Percentiles rank a stretch among this genome's conserved stretches.
These are phyloP conservation scores for Cryptosporidium andersoni DNA, from an alignment of 169 alveolate genomes.

Conservation along the genomic window DNA sequence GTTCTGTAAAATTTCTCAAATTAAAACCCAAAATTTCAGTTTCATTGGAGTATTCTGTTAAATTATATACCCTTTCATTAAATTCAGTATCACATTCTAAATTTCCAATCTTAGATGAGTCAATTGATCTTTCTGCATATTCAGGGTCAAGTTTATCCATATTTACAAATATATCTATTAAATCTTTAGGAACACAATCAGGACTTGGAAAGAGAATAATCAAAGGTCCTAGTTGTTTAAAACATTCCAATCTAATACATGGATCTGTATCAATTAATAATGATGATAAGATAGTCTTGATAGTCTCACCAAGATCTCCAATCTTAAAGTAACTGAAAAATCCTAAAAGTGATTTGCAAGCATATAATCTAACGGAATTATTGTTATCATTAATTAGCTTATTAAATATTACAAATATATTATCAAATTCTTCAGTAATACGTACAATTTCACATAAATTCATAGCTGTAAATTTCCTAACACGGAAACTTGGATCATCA, in stretches of 20 bases:
- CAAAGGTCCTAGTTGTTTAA: constrained; percentile 62
- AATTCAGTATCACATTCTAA: not conserved
- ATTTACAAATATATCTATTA: constrained; percentile 17
- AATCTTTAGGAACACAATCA: constrained; percentile 19
- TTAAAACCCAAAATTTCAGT: too few species aligned
- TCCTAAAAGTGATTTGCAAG: constrained; percentile 35
- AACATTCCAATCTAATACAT: constrained; percentile 2
- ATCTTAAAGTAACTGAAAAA: constrained; percentile 1
- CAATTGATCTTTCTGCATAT: not conserved
- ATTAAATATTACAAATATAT: constrained; percentile 25
- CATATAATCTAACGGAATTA: constrained; percentile 25
- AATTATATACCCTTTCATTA: not conserved
- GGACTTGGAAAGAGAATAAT: constrained; percentile 41
- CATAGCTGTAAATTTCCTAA: constrained; percentile 42
- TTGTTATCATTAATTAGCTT: constrained; percentile 9
- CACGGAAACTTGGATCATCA: constrained; percentile 58
- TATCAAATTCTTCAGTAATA: constrained; percentile 14
- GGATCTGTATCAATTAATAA: not conserved
- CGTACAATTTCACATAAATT: constrained; percentile 55
- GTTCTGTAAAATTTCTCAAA: too few species aligned
- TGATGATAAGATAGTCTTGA: constrained; percentile 5
- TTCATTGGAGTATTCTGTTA: too few species aligned
- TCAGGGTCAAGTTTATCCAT: constrained; percentile 5
- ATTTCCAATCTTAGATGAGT: not conserved
- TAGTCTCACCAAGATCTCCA: not conserved